phyloP scores from a whole-genome alignment of 495 filamentous ascomycete genomes.

The Penicillium egyptiacum region DNA sequence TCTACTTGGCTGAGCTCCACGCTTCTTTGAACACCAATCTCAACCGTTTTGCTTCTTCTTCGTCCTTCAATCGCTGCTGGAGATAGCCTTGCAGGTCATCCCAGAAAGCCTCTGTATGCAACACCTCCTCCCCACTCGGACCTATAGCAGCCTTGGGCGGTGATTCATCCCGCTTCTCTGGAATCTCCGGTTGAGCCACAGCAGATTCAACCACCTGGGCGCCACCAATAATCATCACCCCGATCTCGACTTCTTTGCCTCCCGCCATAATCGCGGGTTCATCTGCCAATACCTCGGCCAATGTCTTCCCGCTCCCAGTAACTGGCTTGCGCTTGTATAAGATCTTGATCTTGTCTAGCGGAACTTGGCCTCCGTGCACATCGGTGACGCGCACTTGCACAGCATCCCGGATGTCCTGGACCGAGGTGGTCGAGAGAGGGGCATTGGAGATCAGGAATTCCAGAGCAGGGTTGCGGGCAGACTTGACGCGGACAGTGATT shows the following conservation, averaged over 20 bases:
- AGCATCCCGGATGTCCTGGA: constrained; percentile 69
- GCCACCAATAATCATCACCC: constrained; percentile 81
- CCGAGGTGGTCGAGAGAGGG: constrained; percentile 61
- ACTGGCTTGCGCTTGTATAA: constrained; percentile 82
- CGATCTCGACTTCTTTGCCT: constrained; percentile 63
- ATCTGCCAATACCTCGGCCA: constrained; percentile 51
- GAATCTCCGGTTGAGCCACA: constrained; percentile 32
- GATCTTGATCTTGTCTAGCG: constrained; percentile 73
- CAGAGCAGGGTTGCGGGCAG: constrained; percentile 68
- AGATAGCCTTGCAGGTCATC: constrained; percentile 79
- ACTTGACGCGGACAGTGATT: constrained; percentile 65
- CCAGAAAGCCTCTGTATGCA: constrained; percentile 82
- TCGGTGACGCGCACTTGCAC: constrained; percentile 53
- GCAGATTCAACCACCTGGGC: constrained; percentile 35
- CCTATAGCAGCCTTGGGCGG: constrained; percentile 52
- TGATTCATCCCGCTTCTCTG: constrained; percentile 32
- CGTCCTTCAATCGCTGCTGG: constrained; percentile 72
- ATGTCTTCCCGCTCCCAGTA: constrained; percentile 55
- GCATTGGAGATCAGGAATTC: constrained; percentile 58
- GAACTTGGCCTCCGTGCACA: constrained; percentile 31
- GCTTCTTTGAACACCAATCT: constrained; percentile 65
- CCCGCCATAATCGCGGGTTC: constrained; percentile 39
- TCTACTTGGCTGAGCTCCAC: constrained; percentile 50
- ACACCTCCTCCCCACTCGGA: constrained; percentile 54
- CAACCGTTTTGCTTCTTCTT: constrained; percentile 62